A percentile compares a stretch with the other conserved stretches of the same genome.
Conservation (phyloP, 495 filamentous ascomycete species). For the Neurospora sp. region DNA sequence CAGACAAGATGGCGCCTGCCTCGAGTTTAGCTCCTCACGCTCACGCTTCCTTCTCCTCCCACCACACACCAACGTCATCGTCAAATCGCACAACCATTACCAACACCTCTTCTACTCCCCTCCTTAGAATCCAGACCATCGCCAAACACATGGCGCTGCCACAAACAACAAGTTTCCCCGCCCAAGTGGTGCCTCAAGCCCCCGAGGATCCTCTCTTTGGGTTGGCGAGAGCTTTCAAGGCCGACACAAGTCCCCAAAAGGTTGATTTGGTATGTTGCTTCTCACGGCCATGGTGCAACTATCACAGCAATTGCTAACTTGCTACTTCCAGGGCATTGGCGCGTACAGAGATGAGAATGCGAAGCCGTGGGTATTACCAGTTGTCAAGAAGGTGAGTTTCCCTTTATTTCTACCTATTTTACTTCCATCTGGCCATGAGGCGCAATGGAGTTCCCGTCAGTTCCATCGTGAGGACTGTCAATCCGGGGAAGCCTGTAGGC, state of each 20-base stretch:
- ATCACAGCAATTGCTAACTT: slow-evolving; percentile 1
- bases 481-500: background rate
- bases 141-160: slow-evolving; percentile 29
- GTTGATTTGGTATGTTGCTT: slow-evolving; percentile 57
- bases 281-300: background rate
- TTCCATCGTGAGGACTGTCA: background rate
- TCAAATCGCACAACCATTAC: slow-evolving; percentile 1
- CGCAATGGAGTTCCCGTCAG: background rate
- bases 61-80: background rate
- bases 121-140: slow-evolving; percentile 35
- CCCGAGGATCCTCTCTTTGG: slow-evolving; percentile 96
- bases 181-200: slow-evolving; percentile 74
- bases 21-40: background rate
- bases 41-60: slow-evolving; percentile 2
- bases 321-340: slow-evolving; percentile 58
- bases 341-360: slow-evolving; percentile 92
- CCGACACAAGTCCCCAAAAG: slow-evolving; percentile 76
- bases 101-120: slow-evolving; percentile 12
- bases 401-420: background rate
- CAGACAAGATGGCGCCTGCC: background rate
- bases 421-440: background rate
- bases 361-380: slow-evolving; percentile 96
- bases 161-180: slow-evolving; percentile 58
- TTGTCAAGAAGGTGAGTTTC: slow-evolving; percentile 77
- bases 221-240: slow-evolving; percentile 77